phyloP scores from a whole-genome alignment of 192 early-diverging fungal species.

The Umbelopsis sp. region DNA sequence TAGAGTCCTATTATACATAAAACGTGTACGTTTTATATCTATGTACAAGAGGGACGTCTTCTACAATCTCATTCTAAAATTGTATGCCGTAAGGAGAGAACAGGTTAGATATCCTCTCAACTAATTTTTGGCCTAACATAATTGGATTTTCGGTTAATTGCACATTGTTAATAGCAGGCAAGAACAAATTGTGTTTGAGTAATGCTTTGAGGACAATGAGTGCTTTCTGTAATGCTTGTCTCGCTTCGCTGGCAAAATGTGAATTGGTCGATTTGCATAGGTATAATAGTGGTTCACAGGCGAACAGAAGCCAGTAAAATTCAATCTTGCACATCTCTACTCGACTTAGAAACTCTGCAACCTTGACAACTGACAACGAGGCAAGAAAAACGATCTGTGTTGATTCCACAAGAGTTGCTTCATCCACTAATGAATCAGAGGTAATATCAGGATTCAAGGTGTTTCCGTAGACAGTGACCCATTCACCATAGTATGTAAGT shows the following conservation, averaged over 20 bases:
- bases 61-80: not conserved
- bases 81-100: not conserved
- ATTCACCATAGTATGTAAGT: not conserved
- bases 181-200: not conserved
- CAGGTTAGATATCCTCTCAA: not conserved
- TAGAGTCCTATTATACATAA: too few species aligned
- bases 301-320: constrained; percentile 2
- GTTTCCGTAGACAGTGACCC: not conserved
- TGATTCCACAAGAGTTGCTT: not conserved
- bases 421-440: not conserved
- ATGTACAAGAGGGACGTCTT: not conserved
- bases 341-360: not conserved
- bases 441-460: not conserved
- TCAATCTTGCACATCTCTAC: not conserved
- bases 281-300: not conserved
- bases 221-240: not conserved
- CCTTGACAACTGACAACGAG: not conserved
- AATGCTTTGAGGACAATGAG: not conserved
- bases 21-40: not conserved
- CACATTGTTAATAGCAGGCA: not conserved
- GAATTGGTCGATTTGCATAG: not conserved
- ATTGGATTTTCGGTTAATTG: not conserved
- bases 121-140: not conserved
- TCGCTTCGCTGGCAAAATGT: not conserved
- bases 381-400: not conserved